These are phyloP conservation scores for Geranium rotundifolium DNA, from an alignment of 345 rosid genomes.

Conservation along the genomic window DNA sequence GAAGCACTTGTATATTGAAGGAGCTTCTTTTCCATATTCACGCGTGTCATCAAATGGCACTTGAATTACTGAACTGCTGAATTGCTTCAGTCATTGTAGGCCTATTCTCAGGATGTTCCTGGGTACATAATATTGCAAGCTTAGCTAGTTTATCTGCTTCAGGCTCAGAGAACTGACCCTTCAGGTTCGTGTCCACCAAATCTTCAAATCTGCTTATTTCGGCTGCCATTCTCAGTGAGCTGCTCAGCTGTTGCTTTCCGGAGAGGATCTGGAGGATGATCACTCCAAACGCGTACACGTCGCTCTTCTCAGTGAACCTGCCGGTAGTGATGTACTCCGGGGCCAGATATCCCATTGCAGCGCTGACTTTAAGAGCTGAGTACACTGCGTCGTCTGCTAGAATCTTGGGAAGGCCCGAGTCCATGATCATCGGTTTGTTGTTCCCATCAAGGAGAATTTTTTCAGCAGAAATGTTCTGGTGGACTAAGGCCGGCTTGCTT, in stretches of 20 bases:
- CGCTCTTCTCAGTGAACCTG: conserved; percentile 72
- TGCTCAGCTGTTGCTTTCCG: conserved; percentile 50
- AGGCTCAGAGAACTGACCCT: conserved; percentile 30
- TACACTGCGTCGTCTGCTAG: conserved; percentile 78
- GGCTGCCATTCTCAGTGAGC: conserved; percentile 48
- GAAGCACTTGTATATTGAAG: background rate
- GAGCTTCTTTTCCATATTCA: background rate
- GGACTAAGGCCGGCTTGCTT: conserved; percentile 48
- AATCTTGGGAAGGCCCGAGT: conserved; percentile 68
- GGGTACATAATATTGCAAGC: conserved; percentile 51
- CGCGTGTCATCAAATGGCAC: background rate
- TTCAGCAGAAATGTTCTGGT: conserved; percentile 69
- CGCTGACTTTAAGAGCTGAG: conserved; percentile 78
- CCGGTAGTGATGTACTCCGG: conserved; percentile 93
- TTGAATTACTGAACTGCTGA: conserved; percentile 25
- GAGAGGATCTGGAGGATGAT: conserved; percentile 76
- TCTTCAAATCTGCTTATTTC: conserved; percentile 41
- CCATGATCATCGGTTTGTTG: conserved; percentile 72
- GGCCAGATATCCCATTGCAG: conserved; percentile 92
- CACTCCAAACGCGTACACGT: conserved; percentile 84
- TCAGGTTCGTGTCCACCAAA: conserved; percentile 47
- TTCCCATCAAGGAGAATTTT: conserved; percentile 69
- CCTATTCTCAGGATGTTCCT: conserved; percentile 58
- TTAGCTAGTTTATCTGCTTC: conserved; percentile 55
- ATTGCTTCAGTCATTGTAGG: conserved; percentile 49